These are phyloP conservation scores for Pholiota molesta DNA, from an alignment of 768 basidiomycete species.

Conservation along the genomic window DNA sequence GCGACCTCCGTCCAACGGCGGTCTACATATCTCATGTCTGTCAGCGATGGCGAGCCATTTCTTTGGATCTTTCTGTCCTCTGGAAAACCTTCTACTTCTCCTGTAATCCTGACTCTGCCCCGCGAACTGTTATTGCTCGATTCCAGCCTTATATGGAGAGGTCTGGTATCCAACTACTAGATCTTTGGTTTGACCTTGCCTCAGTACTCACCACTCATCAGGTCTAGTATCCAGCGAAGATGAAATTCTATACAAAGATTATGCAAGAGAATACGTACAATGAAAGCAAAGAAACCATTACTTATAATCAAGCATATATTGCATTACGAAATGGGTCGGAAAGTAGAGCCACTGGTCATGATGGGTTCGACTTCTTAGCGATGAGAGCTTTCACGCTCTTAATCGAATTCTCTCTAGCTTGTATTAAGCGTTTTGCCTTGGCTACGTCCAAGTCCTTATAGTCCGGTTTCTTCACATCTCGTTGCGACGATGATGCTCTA, in stretches of 20 bases:
- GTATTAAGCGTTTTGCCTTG: constrained; percentile 68
- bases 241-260: background rate
- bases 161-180: background rate
- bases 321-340: background rate
- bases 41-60: background rate
- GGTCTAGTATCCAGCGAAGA: background rate
- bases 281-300: background rate
- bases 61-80: background rate
- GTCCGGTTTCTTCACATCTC: constrained; percentile 36
- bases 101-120: background rate
- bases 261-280: background rate
- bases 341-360: constrained; percentile 1
- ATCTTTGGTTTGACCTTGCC: background rate
- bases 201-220: background rate
- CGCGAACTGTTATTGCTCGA: background rate
- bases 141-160: background rate
- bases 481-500: constrained; percentile 1
- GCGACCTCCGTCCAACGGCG: too few species aligned
- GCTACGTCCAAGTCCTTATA: constrained; percentile 61
- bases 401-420: constrained; percentile 71
- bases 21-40: background rate
- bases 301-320: background rate
- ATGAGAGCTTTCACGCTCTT: constrained; percentile 61
- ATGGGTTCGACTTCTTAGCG: constrained; percentile 34
- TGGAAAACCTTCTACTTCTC: background rate